phyloP scores from a whole-genome alignment of 768 basidiomycete genomes.

The Trichaptum fuscoviolaceum region DNA sequence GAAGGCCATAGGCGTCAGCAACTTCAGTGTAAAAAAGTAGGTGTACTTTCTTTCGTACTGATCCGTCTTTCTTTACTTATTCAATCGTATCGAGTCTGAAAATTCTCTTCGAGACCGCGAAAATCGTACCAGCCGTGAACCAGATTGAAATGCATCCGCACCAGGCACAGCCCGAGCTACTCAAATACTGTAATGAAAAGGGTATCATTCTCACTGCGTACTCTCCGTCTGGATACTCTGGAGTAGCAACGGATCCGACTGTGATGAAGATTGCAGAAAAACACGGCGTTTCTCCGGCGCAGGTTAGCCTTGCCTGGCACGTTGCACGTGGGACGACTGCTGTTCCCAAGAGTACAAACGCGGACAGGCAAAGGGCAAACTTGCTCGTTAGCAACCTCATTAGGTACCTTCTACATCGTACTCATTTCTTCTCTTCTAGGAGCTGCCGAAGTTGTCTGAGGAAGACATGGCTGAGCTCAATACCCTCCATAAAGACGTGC shows the following conservation, averaged over 20 bases:
- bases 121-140: constrained; percentile 31
- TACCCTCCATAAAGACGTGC: neutral
- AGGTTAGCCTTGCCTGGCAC: constrained; percentile 50
- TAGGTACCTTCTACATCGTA: constrained; percentile 1
- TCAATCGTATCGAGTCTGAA: constrained; percentile 16
- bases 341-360: constrained; percentile 44
- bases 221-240: constrained; percentile 41
- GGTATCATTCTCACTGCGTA: constrained; percentile 48
- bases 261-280: constrained; percentile 42
- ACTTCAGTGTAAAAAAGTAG: constrained; percentile 54
- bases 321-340: constrained; percentile 37
- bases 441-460: neutral
- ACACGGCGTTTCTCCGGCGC: constrained; percentile 39
- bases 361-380: constrained; percentile 45
- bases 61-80: neutral
- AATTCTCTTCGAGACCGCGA: constrained; percentile 23
- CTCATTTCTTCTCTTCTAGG: neutral
- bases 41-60: constrained; percentile 12
- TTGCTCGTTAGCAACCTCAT: constrained; percentile 31
- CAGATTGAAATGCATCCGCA: constrained; percentile 44
- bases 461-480: neutral
- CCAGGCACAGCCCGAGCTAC: constrained; percentile 42
- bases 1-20: constrained; percentile 52
- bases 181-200: constrained; percentile 42
- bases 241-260: constrained; percentile 40